Conservation (phyloP, 2,329 filamentous ascomycete genomes). For the Cytospora piceicola region DNA sequence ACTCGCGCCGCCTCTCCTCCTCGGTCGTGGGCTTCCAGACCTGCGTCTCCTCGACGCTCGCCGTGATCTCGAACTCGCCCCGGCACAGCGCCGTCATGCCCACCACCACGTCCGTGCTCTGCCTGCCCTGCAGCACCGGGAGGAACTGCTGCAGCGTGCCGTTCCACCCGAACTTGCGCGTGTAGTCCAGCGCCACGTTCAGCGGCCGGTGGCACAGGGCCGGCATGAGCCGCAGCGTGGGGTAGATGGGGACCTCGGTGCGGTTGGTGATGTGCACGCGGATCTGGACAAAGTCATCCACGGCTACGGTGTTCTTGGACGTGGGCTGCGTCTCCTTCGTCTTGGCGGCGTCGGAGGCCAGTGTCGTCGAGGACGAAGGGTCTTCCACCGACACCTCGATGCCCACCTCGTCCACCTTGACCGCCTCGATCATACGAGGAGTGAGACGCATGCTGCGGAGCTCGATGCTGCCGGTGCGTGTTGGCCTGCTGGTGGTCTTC, state of each 20-base stretch:
- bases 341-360: constrained; percentile 29
- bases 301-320: constrained; percentile 39
- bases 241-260: constrained; percentile 67
- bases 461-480: constrained; percentile 71
- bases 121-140: constrained; percentile 62
- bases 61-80: constrained; percentile 82
- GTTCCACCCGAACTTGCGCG: constrained; percentile 82
- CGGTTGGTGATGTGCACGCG: constrained; percentile 76
- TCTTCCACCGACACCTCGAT: constrained; percentile 63
- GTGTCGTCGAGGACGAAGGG: constrained; percentile 27
- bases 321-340: constrained; percentile 26
- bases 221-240: constrained; percentile 77
- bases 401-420: constrained; percentile 79
- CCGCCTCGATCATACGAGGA: constrained; percentile 78
- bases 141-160: constrained; percentile 79
- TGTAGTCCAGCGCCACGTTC: constrained; percentile 77
- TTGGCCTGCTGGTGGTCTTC: constrained; percentile 58
- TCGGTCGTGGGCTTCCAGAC: constrained; percentile 47
- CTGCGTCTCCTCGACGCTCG: constrained; percentile 78
- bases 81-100: constrained; percentile 76
- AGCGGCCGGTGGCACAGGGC: constrained; percentile 73
- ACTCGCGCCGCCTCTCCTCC: constrained; percentile 38
- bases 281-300: constrained; percentile 71
- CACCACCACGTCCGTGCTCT: constrained; percentile 63
- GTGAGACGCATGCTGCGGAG: constrained; percentile 75